Conservation (phyloP, 2,329 filamentous ascomycete genomes). For the Daldinia sp. region DNA sequence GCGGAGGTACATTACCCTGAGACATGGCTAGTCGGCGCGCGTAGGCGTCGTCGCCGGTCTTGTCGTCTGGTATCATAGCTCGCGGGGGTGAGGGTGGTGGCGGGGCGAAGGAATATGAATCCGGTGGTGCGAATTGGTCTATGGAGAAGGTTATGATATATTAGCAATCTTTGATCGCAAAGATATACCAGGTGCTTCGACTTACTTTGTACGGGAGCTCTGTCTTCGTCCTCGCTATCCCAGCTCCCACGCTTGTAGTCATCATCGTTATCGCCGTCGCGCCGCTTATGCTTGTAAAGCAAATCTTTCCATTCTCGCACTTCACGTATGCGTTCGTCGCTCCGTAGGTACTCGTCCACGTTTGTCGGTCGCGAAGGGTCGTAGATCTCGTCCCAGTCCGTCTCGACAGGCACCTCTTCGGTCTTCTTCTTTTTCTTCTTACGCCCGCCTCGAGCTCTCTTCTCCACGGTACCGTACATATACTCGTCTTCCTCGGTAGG, state of each 20-base stretch:
- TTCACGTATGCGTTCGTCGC: conserved; percentile 84
- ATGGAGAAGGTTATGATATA: conserved; percentile 6
- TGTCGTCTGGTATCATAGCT: conserved; percentile 64
- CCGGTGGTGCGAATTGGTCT: conserved; percentile 72
- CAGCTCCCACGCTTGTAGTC: conserved; percentile 56
- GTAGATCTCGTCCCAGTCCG: conserved; percentile 94
- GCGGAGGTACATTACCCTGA: conserved; percentile 53
- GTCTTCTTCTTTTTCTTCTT: conserved; percentile 82
- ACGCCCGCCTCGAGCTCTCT: conserved; percentile 80
- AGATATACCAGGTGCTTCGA: conserved; percentile 44
- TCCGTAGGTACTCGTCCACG: conserved; percentile 85
- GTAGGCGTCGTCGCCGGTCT: conserved; percentile 77
- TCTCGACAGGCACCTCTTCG: conserved; percentile 68
- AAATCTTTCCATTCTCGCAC: conserved; percentile 87
- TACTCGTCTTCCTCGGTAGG: conserved; percentile 84
- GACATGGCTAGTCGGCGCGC: conserved; percentile 71
- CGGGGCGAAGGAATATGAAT: conserved; percentile 68
- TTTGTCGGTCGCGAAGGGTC: conserved; percentile 85
- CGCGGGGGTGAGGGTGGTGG: conserved; percentile 65
- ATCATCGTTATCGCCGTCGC: conserved; percentile 64
- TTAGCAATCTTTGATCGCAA: conserved; percentile 33
- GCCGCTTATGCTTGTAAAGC: conserved; percentile 76
- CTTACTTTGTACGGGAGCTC: conserved; percentile 49
- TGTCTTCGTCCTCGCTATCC: conserved; percentile 53
- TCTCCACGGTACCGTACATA: conserved; percentile 71